Base-by-base conservation (phyloP, 1,284 basidiomycete genomes). In the Cystobasidium slooffiae region DNA sequence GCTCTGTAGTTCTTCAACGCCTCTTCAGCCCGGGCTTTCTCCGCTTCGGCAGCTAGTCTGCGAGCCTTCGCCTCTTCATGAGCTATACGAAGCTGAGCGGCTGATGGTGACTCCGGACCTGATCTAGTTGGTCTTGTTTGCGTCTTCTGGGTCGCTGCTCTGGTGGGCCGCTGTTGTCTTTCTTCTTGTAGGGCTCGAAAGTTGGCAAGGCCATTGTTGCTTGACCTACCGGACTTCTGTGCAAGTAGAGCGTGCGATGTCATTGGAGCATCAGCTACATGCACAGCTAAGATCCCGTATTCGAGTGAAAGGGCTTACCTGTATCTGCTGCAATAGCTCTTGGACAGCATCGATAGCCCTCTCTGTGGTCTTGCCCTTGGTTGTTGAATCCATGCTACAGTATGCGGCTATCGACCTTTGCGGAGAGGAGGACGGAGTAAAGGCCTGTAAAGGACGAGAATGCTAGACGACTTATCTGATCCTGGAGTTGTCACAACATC, bases 121-220 rank as follows among this genome's bases (percentile, higher is more conserved):
- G n/a, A 2, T 41, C 31, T 9, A 39, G 37, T 43, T 6, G n/a
- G 14, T 59, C 56, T 39, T 2, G 56, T 14, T n/a, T 18, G 37
- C 9, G 56, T 18, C 39, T 59, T 12, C 39, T 18, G 9, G 20
- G 12, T 43, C 6, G 37, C 18, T 16, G 12, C 39, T 43, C 10
- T n/a, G 41, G 12, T 24, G 6, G 37, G 18, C 4, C 18, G 16
- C 9, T 18, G 37, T n/a, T 43, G 37, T 43, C 9, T 12, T 14
- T 59, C 37, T 59, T 59, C 56, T n/a, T 59, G 37, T 9, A 59
- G 56, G 43, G 56, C 56, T 59, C 56, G 56, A 59, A 59, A n/a
- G 20, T 59, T 41, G 4, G 37, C 37, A 59, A 59, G 43, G 16
- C 37, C 7, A 31, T 31, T 39, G 12, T 41, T 39, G 20, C 56